Conservation (phyloP, 2,329 filamentous ascomycete species). For the Nigrograna mackinnonii region DNA sequence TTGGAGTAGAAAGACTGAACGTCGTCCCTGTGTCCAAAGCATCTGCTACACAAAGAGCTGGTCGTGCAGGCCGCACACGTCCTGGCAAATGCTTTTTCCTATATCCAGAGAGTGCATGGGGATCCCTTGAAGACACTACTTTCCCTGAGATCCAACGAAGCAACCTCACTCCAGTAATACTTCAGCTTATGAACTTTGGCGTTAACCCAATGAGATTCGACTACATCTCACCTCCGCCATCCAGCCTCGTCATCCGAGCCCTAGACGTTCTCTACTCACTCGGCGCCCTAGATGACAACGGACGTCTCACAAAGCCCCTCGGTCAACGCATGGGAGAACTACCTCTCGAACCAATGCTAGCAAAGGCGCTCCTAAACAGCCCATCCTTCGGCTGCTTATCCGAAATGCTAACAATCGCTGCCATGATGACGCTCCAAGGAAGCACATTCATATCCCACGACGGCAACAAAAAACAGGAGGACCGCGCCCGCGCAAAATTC, state of each 20-base stretch:
- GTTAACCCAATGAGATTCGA: constrained; percentile 93
- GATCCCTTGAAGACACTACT: constrained; percentile 69
- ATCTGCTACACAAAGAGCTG: constrained; percentile 87
- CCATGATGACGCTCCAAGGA: constrained; percentile 88
- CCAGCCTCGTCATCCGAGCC: constrained; percentile 81
- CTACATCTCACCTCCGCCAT: constrained; percentile 83
- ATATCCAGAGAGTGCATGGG: constrained; percentile 78
- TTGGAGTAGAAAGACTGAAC: constrained; percentile 86
- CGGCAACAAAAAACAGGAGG: constrained; percentile 73
- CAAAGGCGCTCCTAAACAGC: constrained; percentile 79
- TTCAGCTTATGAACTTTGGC: constrained; percentile 92
- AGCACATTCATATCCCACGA: constrained; percentile 82
- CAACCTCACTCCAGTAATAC: constrained; percentile 82
- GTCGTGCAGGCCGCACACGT: constrained; percentile 84
- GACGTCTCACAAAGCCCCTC: constrained; percentile 86
- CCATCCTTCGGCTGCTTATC: constrained; percentile 75
- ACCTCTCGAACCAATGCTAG: constrained; percentile 94
- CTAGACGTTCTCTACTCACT: constrained; percentile 86
- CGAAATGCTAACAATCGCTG: constrained; percentile 88
- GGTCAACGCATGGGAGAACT: constrained; percentile 91
- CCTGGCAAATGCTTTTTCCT: constrained; percentile 93
- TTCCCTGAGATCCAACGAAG: constrained; percentile 90
- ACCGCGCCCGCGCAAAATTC: constrained; percentile 77
- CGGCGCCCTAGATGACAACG: constrained; percentile 85
- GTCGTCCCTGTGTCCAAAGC: constrained; percentile 84